phyloP scores from a whole-genome alignment of 2,329 filamentous ascomycete genomes.

The Fusarium pininemorale region DNA sequence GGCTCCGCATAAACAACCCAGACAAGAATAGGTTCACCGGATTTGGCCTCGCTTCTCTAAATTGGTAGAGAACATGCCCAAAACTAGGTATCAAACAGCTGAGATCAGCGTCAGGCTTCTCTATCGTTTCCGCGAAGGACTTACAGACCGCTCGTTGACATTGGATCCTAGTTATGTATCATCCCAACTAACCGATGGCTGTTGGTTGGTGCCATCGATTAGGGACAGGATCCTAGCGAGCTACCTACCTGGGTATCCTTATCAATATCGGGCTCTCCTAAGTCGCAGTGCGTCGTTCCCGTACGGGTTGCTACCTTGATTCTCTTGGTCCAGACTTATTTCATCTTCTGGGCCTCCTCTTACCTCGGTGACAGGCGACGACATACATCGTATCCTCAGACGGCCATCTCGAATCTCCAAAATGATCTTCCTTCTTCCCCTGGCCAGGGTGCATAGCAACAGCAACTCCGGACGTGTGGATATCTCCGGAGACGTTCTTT shows the following conservation, averaged over 20 bases:
- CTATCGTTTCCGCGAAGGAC: not conserved
- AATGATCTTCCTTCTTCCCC: conserved; percentile 37
- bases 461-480: conserved; percentile 2
- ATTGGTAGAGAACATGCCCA: conserved; percentile 1
- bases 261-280: conserved; percentile 24
- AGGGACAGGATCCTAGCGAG: conserved; percentile 2
- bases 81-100: not conserved
- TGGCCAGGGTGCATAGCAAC: conserved; percentile 14
- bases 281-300: conserved; percentile 29
- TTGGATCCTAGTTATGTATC: conserved; percentile 16
- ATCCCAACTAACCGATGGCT: conserved; percentile 23
- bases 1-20: conserved; percentile 8
- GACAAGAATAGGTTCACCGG: not conserved
- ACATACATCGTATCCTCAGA: conserved; percentile 15
- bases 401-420: conserved; percentile 29
- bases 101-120: conserved; percentile 8
- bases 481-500: conserved; percentile 9
- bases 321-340: conserved; percentile 21
- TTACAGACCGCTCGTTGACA: conserved; percentile 22
- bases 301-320: conserved; percentile 34
- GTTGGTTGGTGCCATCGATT: conserved; percentile 19
- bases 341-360: conserved; percentile 28
- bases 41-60: not conserved
- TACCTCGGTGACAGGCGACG: conserved; percentile 26
- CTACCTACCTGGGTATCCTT: conserved; percentile 1